Base-by-base conservation (phyloP, 768 basidiomycete genomes). In the Mrakia frigida region DNA sequence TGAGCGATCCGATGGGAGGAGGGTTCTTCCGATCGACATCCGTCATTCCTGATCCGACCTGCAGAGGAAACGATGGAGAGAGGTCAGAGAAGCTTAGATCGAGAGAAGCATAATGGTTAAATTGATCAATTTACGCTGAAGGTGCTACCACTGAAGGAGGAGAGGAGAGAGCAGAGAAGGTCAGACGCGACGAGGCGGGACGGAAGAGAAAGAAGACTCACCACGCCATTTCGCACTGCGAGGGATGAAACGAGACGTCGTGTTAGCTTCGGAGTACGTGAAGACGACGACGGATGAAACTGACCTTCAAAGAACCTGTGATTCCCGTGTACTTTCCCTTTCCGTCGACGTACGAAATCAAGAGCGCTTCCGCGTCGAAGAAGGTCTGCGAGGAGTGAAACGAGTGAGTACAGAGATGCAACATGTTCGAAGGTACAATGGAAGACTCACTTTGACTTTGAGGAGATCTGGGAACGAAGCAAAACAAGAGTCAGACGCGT, bases 321-420 rank as follows among this genome's bases (percentile, higher is more conserved):
- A 68, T 68, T 6, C 65, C 65, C 21, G 35, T 37, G 65, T 68
- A 68, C 35, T 68, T 68, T 18, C 65, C 65, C 65, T 68, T 68
- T 11, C 65, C 65, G 6, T 13, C 37, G 6, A 23, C 10, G 37
- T 68, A 41, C 14, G 35, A 35, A n/a, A 1, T 39, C 39, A 21
- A 68, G 35, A 10, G 23, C 25, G 65, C 65, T 13, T 68, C 65
- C 18, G 35, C 65, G 65, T 68, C 65, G 37, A 68, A 68, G 65
- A 68, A 68, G 18, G 65, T 68, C 65, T 68, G 63, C 35, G 23
- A 39, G 23, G 65, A 68, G 33, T 6, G 6, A 68, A 10, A 37
- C 37, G 37, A 68, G 11, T 7, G 33, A 21, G 10, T 28, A 6
- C 13, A 63, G n/a, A n/a, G n/a, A 63, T 13, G 13, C 11, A 7